Evolutionary conservation across 2,329 filamentous ascomycete genomes (phyloP), one percentile per base, ranked within the genome.

Genomic region (Cercospora sesami): DNA sequence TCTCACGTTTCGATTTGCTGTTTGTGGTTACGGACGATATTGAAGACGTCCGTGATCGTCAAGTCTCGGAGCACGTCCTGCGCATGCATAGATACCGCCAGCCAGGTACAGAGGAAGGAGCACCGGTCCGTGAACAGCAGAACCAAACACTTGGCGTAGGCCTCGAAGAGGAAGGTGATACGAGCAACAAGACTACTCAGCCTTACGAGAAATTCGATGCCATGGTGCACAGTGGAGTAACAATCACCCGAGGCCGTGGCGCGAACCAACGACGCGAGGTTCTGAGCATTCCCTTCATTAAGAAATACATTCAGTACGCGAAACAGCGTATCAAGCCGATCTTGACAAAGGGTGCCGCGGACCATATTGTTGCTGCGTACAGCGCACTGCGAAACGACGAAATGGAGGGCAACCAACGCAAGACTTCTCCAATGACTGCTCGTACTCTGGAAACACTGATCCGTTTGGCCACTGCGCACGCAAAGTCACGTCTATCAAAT

Each of bases 11-110:
- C 79, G 95, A 99, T 89, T 85, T 99, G 74, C 85, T 99, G 1
- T 99, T 99, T 77, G 91, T 99, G 58, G 94, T 99, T 55, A 99
- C 95, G 1, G 95, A 99, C 79, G 95, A 99, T 76, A 98, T 99
- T 71, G 94, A 99, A 76, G 95, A 99, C 78, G 89, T 92, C 2
- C 87, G 93, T 61, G 95, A 99, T 80, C 87, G 95, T 59, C 90
- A 93, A 77, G 88, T 99, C 12, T 98, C 94, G 0, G 95, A 99
- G 81, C 95, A 99, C 76, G 95, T 99, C 66, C 85, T 99, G 33
- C 92, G 94, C 67, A 98, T 98, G 94, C 95, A 99, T 78, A 87
- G 93, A 60, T 99, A 97, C 82, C 92, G 95, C 63, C 91, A 95
- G 75, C 90, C 94, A 2, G 94, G 94, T 58, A 93, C 90, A 0